phyloP scores from a whole-genome alignment of 768 basidiomycete genomes.

The Termitomyces sp. region DNA sequence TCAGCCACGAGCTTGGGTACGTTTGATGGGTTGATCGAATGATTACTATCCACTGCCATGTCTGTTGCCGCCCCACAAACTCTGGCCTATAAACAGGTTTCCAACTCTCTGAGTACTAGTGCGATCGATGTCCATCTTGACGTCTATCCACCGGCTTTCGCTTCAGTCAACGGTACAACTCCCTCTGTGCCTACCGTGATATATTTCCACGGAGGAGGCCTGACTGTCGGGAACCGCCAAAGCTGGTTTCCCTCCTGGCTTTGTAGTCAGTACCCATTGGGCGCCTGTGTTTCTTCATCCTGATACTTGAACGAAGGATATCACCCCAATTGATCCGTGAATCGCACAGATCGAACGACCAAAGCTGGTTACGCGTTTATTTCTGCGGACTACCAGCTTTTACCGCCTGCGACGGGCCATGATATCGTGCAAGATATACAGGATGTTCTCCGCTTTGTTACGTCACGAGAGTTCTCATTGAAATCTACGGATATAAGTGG shows the following conservation, averaged over 20 bases:
- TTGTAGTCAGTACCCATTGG: slow-evolving; percentile 32
- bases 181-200: slow-evolving; percentile 29
- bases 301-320: slow-evolving; percentile 13
- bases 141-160: slow-evolving; percentile 17
- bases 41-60: background rate
- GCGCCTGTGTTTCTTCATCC: slow-evolving; percentile 1
- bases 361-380: slow-evolving; percentile 51
- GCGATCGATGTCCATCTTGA: slow-evolving; percentile 14
- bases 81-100: slow-evolving; percentile 16
- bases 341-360: slow-evolving; percentile 38
- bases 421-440: slow-evolving; percentile 54
- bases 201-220: slow-evolving; percentile 52
- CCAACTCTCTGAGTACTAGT: background rate
- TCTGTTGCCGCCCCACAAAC: slow-evolving; percentile 5
- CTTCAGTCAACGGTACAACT: background rate
- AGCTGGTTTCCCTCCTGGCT: slow-evolving; percentile 71
- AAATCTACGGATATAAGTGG: background rate
- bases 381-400: slow-evolving; percentile 58
- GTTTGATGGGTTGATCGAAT: background rate
- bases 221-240: slow-evolving; percentile 51
- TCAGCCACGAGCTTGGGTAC: background rate
- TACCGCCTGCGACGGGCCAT: slow-evolving; percentile 50
- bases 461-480: slow-evolving; percentile 15
- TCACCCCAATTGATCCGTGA: background rate
- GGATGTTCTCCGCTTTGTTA: slow-evolving; percentile 48